A percentile compares a stretch with the other conserved stretches of the same genome.
Conservation (phyloP, 2,329 filamentous ascomycete species). For the Fusarium nematophilum region DNA sequence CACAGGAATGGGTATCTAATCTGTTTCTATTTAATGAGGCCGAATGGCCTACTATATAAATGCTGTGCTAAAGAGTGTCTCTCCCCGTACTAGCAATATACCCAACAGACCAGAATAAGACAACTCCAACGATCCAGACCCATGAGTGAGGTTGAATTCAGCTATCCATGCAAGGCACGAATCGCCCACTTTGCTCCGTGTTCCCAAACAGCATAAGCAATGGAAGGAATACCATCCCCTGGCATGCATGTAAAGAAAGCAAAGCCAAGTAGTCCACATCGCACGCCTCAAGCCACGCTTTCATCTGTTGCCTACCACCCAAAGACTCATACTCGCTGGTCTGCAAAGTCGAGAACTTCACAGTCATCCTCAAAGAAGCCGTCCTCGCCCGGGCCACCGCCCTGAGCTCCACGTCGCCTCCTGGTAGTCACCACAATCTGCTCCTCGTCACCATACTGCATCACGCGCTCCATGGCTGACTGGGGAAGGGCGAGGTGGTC, state of each 20-base stretch:
- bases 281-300: conserved; percentile 21
- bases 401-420: conserved; percentile 68
- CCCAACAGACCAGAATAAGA: conserved; percentile 46
- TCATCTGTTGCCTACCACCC: conserved; percentile 7
- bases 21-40: conserved; percentile 49
- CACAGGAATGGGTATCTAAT: conserved; percentile 49
- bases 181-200: conserved; percentile 23
- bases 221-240: conserved; percentile 11
- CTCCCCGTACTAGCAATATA: conserved; percentile 44
- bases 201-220: conserved; percentile 26
- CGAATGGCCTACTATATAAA: conserved; percentile 34
- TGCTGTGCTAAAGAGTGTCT: conserved; percentile 43
- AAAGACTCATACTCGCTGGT: conserved; percentile 66
- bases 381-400: conserved; percentile 68
- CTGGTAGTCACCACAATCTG: conserved; percentile 87
- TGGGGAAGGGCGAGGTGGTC: conserved; percentile 70
- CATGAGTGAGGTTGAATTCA: conserved; percentile 35
- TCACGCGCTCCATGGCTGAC: conserved; percentile 72
- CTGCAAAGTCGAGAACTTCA: conserved; percentile 89
- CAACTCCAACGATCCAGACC: conserved; percentile 40
- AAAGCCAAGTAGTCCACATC: conserved; percentile 32
- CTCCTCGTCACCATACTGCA: conserved; percentile 73
- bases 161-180: conserved; percentile 25
- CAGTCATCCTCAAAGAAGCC: conserved; percentile 95
- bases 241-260: conserved; percentile 37